A percentile compares a stretch with the other conserved stretches of the same genome.
phyloP scores from a whole-genome alignment of 2,329 filamentous ascomycete species.

The Clonostachys byssicola region DNA sequence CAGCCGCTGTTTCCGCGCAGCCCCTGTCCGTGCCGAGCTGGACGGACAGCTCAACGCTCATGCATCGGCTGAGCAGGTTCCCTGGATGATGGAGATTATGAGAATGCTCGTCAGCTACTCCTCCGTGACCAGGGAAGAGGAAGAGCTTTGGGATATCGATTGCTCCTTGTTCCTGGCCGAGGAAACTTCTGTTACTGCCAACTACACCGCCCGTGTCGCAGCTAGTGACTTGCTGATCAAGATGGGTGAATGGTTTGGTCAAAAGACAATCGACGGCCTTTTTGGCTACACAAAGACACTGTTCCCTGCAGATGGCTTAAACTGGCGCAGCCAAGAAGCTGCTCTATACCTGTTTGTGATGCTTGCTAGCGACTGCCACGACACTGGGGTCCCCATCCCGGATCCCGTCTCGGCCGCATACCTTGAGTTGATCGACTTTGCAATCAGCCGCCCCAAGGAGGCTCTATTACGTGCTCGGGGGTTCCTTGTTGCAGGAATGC shows the following conservation, averaged over 20 bases:
- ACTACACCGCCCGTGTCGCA: conserved; percentile 91
- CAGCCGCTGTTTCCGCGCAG: conserved; percentile 83
- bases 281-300: conserved; percentile 72
- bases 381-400: conserved; percentile 69
- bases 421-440: conserved; percentile 74
- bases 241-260: conserved; percentile 82
- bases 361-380: conserved; percentile 77
- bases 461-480: conserved; percentile 81
- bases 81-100: conserved; percentile 87
- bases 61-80: conserved; percentile 55
- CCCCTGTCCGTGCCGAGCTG: conserved; percentile 86
- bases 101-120: conserved; percentile 80
- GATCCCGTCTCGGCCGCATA: conserved; percentile 68
- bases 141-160: conserved; percentile 94
- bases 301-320: conserved; percentile 51
- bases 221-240: conserved; percentile 92
- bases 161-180: conserved; percentile 93
- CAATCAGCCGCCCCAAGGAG: conserved; percentile 65
- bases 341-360: conserved; percentile 82
- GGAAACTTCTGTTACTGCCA: conserved; percentile 89
- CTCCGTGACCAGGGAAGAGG: conserved; percentile 87
- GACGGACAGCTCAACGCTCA: conserved; percentile 68
- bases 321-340: conserved; percentile 69
- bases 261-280: conserved; percentile 72
- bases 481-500: conserved; percentile 77